Base-by-base conservation (phyloP, 306 rosid genomes). In the Cyclanthera cordifolia region DNA sequence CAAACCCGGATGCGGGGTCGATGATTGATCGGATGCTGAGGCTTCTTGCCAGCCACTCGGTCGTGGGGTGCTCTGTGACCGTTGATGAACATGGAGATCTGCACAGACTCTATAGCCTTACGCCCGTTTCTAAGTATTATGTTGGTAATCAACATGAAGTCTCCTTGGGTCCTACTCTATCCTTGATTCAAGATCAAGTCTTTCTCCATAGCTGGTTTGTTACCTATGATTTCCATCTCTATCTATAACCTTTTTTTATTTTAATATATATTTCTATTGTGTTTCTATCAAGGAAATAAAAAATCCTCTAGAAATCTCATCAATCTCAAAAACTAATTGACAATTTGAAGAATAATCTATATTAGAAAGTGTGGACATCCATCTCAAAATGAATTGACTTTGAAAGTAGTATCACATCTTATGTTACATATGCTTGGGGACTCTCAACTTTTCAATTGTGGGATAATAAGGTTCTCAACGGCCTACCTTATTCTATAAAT, bases 11-110 rank as follows among this genome's bases (percentile, higher is more conserved):
- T 1, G 84, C 82, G 8, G 64, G 81, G 4, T 2, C 73, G 7
- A 79, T 87, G 90, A 12, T 87, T 1, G 86, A 87, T 16, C 80
- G 90, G 5, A 64, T 87, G 1, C 81, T 85, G 0, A 52, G 80
- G 71, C 85, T 87, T 0, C 69, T 87, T 19, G 79, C 80, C 1
- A 70, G 74, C 56, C 79, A 87, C 76, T 79, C 81, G 14, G 53
- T 88, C 21, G 60, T 87, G 14, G 37, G 12, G 4, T 83, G 82
- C 76, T 51, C 80, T 34, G 55, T 71, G 19, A 57, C 9, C 5
- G 46, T 9, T 7, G 74, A 73, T n/a, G 12, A 54, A 28, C 14
- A 50, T 11, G 67, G 52, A 0, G 8, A 55, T 24, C 14, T 58
- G 24, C 72, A 48, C 12, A 82, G 75, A 59, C 66, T 76, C 8